Conservation (phyloP, 768 basidiomycete species). For the Tylopilus felleus region DNA sequence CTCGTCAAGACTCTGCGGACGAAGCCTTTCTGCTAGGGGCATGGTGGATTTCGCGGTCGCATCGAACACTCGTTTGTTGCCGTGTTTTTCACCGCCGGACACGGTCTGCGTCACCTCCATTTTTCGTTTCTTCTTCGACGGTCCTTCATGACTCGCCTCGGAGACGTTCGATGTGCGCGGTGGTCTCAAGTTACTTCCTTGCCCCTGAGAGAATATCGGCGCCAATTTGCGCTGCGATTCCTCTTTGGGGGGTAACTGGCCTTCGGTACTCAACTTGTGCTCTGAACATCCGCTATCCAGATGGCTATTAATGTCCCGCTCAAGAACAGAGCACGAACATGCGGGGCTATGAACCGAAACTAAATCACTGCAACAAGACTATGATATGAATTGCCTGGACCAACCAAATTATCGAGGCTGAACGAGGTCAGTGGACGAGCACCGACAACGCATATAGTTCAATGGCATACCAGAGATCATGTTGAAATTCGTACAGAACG, state of each 20-base stretch:
- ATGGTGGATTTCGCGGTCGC: slow-evolving; percentile 32
- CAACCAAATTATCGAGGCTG: slow-evolving; percentile 23
- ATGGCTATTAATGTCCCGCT: slow-evolving; percentile 47
- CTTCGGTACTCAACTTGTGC: slow-evolving; percentile 4
- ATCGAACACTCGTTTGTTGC: slow-evolving; percentile 19
- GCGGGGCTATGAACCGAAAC: slow-evolving; percentile 40
- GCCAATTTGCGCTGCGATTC: slow-evolving; percentile 33
- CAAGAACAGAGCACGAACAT: slow-evolving; percentile 42
- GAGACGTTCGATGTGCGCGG: slow-evolving; percentile 9
- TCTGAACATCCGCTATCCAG: slow-evolving; percentile 46
- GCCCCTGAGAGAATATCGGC: slow-evolving; percentile 39
- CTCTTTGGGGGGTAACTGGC: slow-evolving; percentile 7
- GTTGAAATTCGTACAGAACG: background rate
- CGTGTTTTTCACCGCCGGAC: slow-evolving; percentile 17
- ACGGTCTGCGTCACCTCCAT: slow-evolving; percentile 9
- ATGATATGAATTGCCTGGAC: slow-evolving; percentile 6
- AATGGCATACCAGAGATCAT: slow-evolving; percentile 19
- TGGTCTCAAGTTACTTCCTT: slow-evolving; percentile 4
- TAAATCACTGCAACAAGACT: background rate
- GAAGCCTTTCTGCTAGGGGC: slow-evolving; percentile 70
- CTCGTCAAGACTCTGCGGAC: slow-evolving; percentile 60
- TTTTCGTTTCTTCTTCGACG: slow-evolving; percentile 33
- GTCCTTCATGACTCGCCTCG: slow-evolving; percentile 4
- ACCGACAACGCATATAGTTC: background rate
- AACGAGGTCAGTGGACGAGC: slow-evolving; percentile 1